Evolutionary conservation across 2,329 filamentous ascomycete species (phyloP).

Genomic region (Pseudodiploospora longispora): DNA sequence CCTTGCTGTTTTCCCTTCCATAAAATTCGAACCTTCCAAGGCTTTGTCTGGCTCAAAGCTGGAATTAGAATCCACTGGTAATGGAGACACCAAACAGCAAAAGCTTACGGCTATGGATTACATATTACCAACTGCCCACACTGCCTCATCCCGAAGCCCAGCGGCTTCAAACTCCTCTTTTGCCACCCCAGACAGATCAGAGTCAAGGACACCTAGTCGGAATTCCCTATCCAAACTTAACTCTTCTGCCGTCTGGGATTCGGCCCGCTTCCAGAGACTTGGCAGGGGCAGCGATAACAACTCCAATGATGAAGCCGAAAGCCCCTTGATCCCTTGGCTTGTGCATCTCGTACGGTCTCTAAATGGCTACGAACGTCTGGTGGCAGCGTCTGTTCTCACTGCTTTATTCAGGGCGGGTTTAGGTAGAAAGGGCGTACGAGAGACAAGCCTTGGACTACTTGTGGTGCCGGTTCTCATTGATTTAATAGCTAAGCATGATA

Average conservation of each 20-base stretch:
- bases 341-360: conserved; percentile 54
- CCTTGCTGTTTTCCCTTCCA: conserved; percentile 57
- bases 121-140: conserved; percentile 49
- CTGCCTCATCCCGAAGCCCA: conserved; percentile 28
- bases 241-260: conserved; percentile 23
- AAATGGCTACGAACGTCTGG: conserved; percentile 51
- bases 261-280: conserved; percentile 20
- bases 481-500: conserved; percentile 43
- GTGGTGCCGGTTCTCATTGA: conserved; percentile 63
- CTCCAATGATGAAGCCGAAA: conserved; percentile 55
- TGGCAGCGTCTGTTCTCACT: conserved; percentile 62
- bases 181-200: conserved; percentile 15
- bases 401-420: conserved; percentile 62
- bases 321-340: conserved; percentile 65
- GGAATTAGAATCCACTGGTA: neutral
- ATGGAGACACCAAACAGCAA: conserved; percentile 29
- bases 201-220: conserved; percentile 21
- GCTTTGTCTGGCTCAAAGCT: conserved; percentile 26
- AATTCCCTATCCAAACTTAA: conserved; percentile 21
- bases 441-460: conserved; percentile 56
- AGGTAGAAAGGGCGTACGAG: conserved; percentile 50
- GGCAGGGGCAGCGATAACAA: conserved; percentile 24
- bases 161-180: conserved; percentile 16
- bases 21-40: conserved; percentile 42
- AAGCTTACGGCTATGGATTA: conserved; percentile 53